Base-by-base conservation (phyloP, 352 stramenopile species). In the Plasmopara halstedii region DNA sequence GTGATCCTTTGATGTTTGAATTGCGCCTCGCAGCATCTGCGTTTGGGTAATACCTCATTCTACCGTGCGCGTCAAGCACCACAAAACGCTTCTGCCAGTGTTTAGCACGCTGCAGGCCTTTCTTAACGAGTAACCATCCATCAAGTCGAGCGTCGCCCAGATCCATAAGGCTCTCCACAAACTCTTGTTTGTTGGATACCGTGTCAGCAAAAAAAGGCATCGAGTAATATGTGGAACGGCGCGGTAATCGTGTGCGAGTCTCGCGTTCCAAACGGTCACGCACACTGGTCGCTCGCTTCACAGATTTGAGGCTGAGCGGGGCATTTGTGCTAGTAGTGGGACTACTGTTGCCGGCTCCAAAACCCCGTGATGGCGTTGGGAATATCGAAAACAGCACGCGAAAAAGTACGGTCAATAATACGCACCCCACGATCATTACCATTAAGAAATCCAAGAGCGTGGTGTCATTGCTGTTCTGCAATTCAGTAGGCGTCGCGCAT, bases 51-150 rank as follows among this genome's bases (percentile, higher is more conserved):
- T 87, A 89, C 61, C 85, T 87, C 50, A 92, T 62, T 41, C 78
- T 61, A 15, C 72, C 77, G 47, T 88, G 83, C 10, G 56, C 64
- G 54, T 89, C 77, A 32, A 92, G 56, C 35, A 87, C 66, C 11
- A 89, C 75, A 43, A 70, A 92, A 25, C 78, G 73, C 39, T 92
- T 92, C 60, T 92, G 89, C 81, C 81, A 92, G 56, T 84, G 72
- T 40, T 82, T 83, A 29, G 70, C 74, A 17, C 75, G 76, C 43
- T 81, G 71, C 25, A 71, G 32, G 4, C 71, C 74, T 49, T 85
- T 86, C 51, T 92, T 89, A 26, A 92, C 75, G 0, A 88, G 59
- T 41, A 89, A 55, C 74, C 80, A 92, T 25, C 78, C 81, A 36
- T 88, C 73, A 36, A 92, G 50, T 22, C 59, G 31, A 25, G 76